A percentile compares a stretch with the other conserved stretches of the same genome.
Conservation (phyloP, 129 eudicot species). For the Solidago caesia region DNA sequence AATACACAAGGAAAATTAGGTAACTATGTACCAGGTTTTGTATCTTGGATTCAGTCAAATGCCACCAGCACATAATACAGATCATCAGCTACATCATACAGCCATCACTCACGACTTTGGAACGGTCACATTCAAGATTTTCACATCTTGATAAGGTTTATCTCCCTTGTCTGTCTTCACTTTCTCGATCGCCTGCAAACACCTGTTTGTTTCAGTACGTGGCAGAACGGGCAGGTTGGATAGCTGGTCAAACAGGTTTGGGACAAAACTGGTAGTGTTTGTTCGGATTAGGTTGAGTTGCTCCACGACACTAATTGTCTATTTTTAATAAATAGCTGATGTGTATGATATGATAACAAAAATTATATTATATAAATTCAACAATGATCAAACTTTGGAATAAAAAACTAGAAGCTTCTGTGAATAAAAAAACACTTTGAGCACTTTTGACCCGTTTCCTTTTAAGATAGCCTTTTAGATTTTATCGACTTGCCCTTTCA, state of each 20-base stretch:
- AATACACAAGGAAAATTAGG: background rate
- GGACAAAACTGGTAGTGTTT: background rate
- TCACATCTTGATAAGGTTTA: constrained; percentile 92
- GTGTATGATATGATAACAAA: too few relatives aligned
- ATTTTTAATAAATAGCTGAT: too few relatives aligned
- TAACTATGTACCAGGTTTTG: constrained; percentile 16
- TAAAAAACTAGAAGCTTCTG: too few relatives aligned
- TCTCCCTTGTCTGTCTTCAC: constrained; percentile 93
- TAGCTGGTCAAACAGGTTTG: background rate
- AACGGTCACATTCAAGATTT: constrained; percentile 83
- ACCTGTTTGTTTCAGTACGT: background rate
- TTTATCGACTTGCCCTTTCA: too few relatives aligned
- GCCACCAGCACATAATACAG: constrained; percentile 11
- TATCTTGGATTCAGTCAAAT: constrained; percentile 7
- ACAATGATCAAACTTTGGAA: too few relatives aligned
- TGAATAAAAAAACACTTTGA: background rate
- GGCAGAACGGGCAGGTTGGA: too few relatives aligned
- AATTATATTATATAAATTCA: too few relatives aligned
- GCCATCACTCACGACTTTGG: constrained; percentile 57
- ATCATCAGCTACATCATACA: background rate
- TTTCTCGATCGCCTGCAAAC: constrained; percentile 79
- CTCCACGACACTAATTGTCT: too few relatives aligned
- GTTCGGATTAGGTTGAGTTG: background rate
- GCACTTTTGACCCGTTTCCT: too few relatives aligned
- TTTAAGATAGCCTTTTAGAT: too few relatives aligned